Evolutionary conservation across 2,329 filamentous ascomycete genomes (phyloP), one percentile per base, ranked within the genome.

Genomic region (Aspergillus sp.): DNA sequence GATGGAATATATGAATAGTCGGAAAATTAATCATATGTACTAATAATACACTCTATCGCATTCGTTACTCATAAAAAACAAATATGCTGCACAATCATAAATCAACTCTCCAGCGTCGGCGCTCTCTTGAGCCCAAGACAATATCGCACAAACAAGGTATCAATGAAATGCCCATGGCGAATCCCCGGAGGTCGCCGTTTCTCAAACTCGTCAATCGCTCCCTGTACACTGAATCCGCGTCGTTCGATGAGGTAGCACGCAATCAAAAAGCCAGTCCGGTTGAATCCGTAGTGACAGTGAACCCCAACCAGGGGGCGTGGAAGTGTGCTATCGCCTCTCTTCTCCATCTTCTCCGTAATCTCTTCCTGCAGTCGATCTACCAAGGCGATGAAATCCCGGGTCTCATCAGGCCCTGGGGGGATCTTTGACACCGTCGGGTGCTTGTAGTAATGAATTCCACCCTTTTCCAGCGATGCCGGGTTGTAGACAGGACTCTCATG

Each of bases 231-330:
- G 57, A 81, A 90, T 0, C 80, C 83, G 53, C 86, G 79, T 37
- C 82, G 75, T 69, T 96, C 90, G 10, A 96, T 84, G n/a, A 97
- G 73, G 60, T 96, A 97, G 58, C 84, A 89, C 29, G 88, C 85
- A 40, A 97, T 81, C 60, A 96, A 87, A 64, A 91, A 95, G 0
- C 91, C 91, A 0, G 91, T 96, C 19, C 90, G 80, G 63, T 97
- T 96, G 70, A 94, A 96, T 0, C 91, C 91, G 56, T 96, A 96
- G 60, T 97, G 91, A 58, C 91, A 97, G 63, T 97, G 91, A 0
- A 95, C 88, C 2, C 85, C 90, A 40, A 95, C 79, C 38, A 84
- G 57, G 10, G 69, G 68, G n/a, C 62, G 63, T 13, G 52, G 56
- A 9, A 10, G 52, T 43, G 32, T 57, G 7, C 43, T 70, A 13